phyloP scores from a whole-genome alignment of 192 early-diverging fungal genomes.

The Rhizoclosmatium globosum region DNA sequence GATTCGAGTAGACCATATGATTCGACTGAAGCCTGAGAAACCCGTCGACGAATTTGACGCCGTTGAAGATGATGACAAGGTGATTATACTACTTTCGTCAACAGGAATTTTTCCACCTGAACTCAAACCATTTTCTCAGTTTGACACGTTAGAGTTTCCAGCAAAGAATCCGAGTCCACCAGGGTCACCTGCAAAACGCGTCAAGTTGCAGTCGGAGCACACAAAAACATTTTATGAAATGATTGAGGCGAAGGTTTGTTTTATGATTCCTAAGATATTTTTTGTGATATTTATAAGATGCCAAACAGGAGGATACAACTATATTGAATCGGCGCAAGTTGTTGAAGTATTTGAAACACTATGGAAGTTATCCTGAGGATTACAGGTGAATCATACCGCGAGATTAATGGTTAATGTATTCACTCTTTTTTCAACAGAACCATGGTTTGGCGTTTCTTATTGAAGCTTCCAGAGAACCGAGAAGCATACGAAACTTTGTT shows the following conservation, averaged over 20 bases:
- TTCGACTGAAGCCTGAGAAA: constrained; percentile 24
- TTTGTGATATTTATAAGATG: neutral
- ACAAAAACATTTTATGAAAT: constrained; percentile 50
- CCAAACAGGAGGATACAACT: constrained; percentile 39
- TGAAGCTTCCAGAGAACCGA: constrained; percentile 62
- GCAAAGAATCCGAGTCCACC: neutral
- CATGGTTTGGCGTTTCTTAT: constrained; percentile 63
- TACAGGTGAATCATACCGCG: constrained; percentile 38
- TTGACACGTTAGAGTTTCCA: neutral
- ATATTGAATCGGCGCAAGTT: constrained; percentile 48
- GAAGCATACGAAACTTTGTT: constrained; percentile 59
- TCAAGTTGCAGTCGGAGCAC: constrained; percentile 20
- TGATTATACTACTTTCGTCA: neutral
- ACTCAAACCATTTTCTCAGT: neutral
- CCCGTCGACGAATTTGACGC: neutral
- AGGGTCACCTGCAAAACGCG: constrained; percentile 20
- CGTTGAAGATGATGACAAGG: constrained; percentile 5
- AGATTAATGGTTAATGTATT: neutral
- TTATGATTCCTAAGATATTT: constrained; percentile 9
- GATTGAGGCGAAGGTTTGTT: constrained; percentile 46
- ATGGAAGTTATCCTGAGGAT: constrained; percentile 56
- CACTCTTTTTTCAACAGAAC: constrained; percentile 32
- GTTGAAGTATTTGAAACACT: constrained; percentile 51
- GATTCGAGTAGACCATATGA: constrained; percentile 48
- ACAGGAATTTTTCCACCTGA: too few relatives aligned